Base-by-base conservation (phyloP, 208 protist genomes). In the Tetramitus jugosus region DNA sequence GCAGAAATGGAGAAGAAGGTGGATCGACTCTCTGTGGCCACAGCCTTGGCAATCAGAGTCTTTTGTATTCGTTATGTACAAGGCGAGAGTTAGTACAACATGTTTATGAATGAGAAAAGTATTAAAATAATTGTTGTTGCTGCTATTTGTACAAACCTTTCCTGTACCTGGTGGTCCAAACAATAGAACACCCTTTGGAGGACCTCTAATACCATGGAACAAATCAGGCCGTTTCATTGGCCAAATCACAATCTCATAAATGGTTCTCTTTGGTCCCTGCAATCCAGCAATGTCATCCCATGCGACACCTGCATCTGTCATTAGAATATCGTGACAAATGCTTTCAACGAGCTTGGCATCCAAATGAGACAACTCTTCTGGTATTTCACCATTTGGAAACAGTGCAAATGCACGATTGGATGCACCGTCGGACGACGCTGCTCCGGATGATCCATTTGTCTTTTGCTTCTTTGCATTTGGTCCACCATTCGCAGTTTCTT, bases 1-100 rank as follows among this genome's bases (percentile, higher is more conserved):
- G 92, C 87, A 37, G 87, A 93, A 62, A 96, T 93, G 84, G 91
- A 93, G 84, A 97, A 96, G 85, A 97, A 97, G 35, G 91, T 94
- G 31, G 90, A 90, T 76, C 89, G 85, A 77, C 85, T 88, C 84
- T 96, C 87, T 13, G 88, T 89, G 8, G 93, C 93, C 37, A 96
- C 88, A 13, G 93, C 94, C 84, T 95, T 94, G 45, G 89, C 92
- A 10, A 96, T 86, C 89, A 95, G 91, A 33, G 93, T 96, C 85
- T 96, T 96, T 31, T n/a, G 14, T 64, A 10, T 64, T 64, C 49
- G n/a, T n/a, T n/a, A n/a, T n/a, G n/a, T n/a, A n/a, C n/a, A n/a
- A n/a, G n/a, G n/a, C n/a, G n/a, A n/a, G n/a, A n/a, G n/a, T n/a
- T n/a, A n/a, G n/a, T n/a, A n/a, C n/a, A n/a, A n/a, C n/a, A n/a